Conservation (phyloP, 2,329 filamentous ascomycete genomes). For the Xylaria sp. region DNA sequence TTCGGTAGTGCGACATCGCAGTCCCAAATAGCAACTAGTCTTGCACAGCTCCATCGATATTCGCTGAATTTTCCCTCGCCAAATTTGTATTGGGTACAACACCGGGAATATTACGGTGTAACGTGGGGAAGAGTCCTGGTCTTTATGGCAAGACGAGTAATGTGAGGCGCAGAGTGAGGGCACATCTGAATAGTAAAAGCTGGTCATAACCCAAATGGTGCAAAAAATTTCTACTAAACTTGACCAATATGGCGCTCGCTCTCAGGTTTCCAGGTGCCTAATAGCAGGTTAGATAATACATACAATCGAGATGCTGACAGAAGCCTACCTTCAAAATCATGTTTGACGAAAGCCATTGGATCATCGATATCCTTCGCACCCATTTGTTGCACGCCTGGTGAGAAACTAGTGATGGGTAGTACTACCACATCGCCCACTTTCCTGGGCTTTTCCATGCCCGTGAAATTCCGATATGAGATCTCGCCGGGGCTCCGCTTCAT, state of each 20-base stretch:
- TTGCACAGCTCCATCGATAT: background rate
- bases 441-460: slow-evolving; percentile 82
- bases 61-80: background rate
- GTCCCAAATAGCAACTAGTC: background rate
- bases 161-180: slow-evolving; percentile 11
- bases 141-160: slow-evolving; percentile 3
- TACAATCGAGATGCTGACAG: background rate
- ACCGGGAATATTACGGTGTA: background rate
- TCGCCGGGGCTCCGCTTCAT: slow-evolving; percentile 75
- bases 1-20: slow-evolving; percentile 2
- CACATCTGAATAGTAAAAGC: slow-evolving; percentile 14
- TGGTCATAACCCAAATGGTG: slow-evolving; percentile 39
- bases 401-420: slow-evolving; percentile 96
- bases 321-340: slow-evolving; percentile 88
- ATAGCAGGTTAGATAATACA: slow-evolving; percentile 41
- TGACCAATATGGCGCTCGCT: slow-evolving; percentile 75
- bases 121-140: background rate
- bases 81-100: background rate
- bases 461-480: slow-evolving; percentile 90
- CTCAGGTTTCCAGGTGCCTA: slow-evolving; percentile 82
- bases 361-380: slow-evolving; percentile 87
- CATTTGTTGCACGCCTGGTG: slow-evolving; percentile 94
- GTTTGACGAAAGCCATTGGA: slow-evolving; percentile 97
- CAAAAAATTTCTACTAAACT: slow-evolving; percentile 44
- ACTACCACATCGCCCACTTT: slow-evolving; percentile 94